Percentiles rank a stretch among this genome's conserved stretches.
These are phyloP conservation scores for Asterella californica DNA, from an alignment of 225 moss, liverwort and hornwort species.

Conservation along the genomic window DNA sequence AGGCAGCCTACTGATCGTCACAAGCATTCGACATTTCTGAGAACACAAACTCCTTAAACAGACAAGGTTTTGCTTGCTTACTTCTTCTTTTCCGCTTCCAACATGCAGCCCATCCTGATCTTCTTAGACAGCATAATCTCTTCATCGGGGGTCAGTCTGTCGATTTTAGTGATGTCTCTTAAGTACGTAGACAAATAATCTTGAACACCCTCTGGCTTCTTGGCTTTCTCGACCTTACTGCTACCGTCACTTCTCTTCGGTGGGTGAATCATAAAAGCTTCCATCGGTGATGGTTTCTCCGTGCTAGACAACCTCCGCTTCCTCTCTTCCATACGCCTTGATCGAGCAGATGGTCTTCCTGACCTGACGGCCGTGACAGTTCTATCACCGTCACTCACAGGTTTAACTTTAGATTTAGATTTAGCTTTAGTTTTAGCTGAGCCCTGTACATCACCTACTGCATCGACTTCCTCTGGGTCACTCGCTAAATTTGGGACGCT, in stretches of 20 bases:
- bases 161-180: constrained; percentile 88
- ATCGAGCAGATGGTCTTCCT: constrained; percentile 86
- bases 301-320: constrained; percentile 56
- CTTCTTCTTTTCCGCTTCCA: constrained; percentile 70
- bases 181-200: constrained; percentile 86
- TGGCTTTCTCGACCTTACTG: constrained; percentile 50
- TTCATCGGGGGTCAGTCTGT: constrained; percentile 82
- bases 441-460: constrained; percentile 7
- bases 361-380: constrained; percentile 53
- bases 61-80: constrained; percentile 33
- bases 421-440: constrained; percentile 5
- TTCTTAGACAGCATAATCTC: constrained; percentile 82
- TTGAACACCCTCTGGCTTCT: constrained; percentile 73
- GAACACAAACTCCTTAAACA: neutral
- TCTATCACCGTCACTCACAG: constrained; percentile 30
- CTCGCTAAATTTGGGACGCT: constrained; percentile 24
- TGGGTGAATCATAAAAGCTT: constrained; percentile 69
- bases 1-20: too few relatives aligned
- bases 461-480: constrained; percentile 24
- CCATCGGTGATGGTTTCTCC: constrained; percentile 55
- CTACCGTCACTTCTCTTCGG: constrained; percentile 60
- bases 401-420: constrained; percentile 18
- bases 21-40: neutral
- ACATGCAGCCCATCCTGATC: constrained; percentile 63
- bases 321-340: constrained; percentile 79